Evolutionary conservation across 768 basidiomycete species (phyloP).

Genomic region (Calvatia gigantea): DNA sequence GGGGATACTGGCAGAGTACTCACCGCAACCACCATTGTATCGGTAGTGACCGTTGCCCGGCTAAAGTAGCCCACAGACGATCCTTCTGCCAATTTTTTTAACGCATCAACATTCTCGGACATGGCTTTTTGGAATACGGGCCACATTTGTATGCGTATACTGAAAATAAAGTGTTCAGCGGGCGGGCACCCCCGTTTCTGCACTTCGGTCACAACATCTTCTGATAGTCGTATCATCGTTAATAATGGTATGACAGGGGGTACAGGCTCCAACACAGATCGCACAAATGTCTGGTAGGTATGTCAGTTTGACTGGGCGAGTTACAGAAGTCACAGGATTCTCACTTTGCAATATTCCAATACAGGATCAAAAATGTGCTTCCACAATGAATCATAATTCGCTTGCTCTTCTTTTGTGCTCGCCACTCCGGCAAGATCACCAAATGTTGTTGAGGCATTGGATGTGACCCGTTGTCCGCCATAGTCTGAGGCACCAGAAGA

Average conservation of each 20-base stretch:
- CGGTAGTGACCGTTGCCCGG: conserved; percentile 60
- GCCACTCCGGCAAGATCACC: conserved; percentile 31
- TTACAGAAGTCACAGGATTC: conserved; percentile 17
- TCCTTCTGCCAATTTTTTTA: conserved; percentile 83
- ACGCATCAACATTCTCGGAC: conserved; percentile 75
- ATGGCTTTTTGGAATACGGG: conserved; percentile 90
- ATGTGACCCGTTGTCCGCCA: conserved; percentile 30
- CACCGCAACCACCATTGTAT: conserved; percentile 61
- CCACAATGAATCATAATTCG: conserved; percentile 68
- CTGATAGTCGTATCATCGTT: conserved; percentile 89
- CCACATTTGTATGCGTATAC: conserved; percentile 85
- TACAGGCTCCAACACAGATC: conserved; percentile 63
- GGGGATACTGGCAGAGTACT: conserved; percentile 18
- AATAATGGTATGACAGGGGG: conserved; percentile 78
- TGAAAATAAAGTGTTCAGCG: conserved; percentile 77
- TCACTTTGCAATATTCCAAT: conserved; percentile 77
- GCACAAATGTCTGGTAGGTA: conserved; percentile 57
- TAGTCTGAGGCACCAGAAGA: conserved; percentile 52
- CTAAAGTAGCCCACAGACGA: conserved; percentile 59
- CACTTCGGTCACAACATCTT: conserved; percentile 71
- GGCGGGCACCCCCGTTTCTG: conserved; percentile 77
- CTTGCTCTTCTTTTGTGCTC: conserved; percentile 57
- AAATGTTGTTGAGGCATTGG: conserved; percentile 30
- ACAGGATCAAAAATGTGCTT: conserved; percentile 92
- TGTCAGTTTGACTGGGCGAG: conserved; percentile 3